These are phyloP conservation scores for Termitomyces sp. DNA, from an alignment of 768 basidiomycete species.

Conservation along the genomic window DNA sequence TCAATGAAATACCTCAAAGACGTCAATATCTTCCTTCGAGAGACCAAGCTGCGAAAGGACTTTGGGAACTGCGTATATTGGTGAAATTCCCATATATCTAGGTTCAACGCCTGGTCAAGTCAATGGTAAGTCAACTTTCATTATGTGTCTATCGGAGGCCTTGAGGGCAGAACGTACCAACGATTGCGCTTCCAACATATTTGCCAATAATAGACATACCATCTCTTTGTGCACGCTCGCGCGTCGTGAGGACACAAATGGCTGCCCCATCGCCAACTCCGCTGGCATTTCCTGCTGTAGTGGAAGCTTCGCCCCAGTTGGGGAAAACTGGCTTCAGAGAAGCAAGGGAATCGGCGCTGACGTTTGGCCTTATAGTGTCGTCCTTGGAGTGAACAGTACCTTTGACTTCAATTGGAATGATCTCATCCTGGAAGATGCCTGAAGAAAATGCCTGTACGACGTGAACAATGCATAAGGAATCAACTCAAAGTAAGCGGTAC, in stretches of 20 bases:
- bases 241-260: constrained; percentile 74
- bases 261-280: constrained; percentile 94
- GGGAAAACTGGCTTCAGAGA: constrained; percentile 86
- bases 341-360: constrained; percentile 71
- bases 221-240: constrained; percentile 68
- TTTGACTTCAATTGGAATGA: constrained; percentile 77
- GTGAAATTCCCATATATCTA: constrained; percentile 73
- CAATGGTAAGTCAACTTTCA: no score
- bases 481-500: constrained; percentile 25
- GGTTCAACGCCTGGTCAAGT: constrained; percentile 60
- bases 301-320: constrained; percentile 64
- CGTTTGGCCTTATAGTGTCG: constrained; percentile 84
- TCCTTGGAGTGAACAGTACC: constrained; percentile 67
- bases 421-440: constrained; percentile 83
- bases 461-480: neutral
- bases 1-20: constrained; percentile 60
- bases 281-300: constrained; percentile 84
- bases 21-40: constrained; percentile 65
- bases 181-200: constrained; percentile 72
- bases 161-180: no score
- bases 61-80: constrained; percentile 68
- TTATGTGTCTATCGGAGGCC: no score
- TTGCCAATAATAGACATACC: constrained; percentile 81
- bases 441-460: constrained; percentile 49
- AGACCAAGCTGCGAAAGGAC: constrained; percentile 57